A percentile compares a stretch with the other conserved stretches of the same genome.
Conservation (phyloP, 371 early-diverging fungal species). For the Mucor mucedo region DNA sequence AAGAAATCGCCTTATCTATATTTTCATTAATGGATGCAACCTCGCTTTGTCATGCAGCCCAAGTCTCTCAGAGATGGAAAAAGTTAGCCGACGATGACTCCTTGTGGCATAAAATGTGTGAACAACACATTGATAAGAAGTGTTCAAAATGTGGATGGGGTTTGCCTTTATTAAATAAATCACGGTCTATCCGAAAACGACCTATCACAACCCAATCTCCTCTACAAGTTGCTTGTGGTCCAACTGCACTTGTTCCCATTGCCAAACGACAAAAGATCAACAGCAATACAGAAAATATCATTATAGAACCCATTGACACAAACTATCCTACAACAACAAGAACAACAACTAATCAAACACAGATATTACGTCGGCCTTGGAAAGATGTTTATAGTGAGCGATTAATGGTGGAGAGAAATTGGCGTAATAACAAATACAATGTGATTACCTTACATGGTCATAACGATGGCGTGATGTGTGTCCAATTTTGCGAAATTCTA, state of each 20-base stretch:
- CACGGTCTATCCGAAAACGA: conserved; percentile 7
- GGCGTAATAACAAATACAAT: conserved; percentile 77
- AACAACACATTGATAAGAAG: conserved; percentile 95
- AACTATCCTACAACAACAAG: too few relatives aligned
- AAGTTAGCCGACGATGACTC: conserved; percentile 85
- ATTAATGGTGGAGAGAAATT: conserved; percentile 83
- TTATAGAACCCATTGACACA: neutral
- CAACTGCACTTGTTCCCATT: neutral
- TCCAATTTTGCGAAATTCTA: conserved; percentile 81
- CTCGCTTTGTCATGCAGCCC: conserved; percentile 90
- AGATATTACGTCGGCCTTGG: conserved; percentile 64
- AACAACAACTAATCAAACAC: too few relatives aligned
- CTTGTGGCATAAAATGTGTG: conserved; percentile 95
- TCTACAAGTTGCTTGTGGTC: conserved; percentile 17
- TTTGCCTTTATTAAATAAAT: conserved; percentile 70
- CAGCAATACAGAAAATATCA: neutral
- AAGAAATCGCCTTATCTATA: conserved; percentile 80
- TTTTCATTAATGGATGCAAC: conserved; percentile 89
- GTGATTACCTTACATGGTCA: conserved; percentile 71
- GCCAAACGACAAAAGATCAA: neutral
- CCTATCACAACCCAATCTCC: neutral
- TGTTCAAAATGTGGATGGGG: conserved; percentile 97
- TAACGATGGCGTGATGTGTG: conserved; percentile 86
- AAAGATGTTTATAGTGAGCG: conserved; percentile 86
- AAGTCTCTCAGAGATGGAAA: conserved; percentile 84